These are phyloP conservation scores for Rubroboletus pulcherrimus DNA, from an alignment of 768 basidiomycete genomes.

Conservation along the genomic window DNA sequence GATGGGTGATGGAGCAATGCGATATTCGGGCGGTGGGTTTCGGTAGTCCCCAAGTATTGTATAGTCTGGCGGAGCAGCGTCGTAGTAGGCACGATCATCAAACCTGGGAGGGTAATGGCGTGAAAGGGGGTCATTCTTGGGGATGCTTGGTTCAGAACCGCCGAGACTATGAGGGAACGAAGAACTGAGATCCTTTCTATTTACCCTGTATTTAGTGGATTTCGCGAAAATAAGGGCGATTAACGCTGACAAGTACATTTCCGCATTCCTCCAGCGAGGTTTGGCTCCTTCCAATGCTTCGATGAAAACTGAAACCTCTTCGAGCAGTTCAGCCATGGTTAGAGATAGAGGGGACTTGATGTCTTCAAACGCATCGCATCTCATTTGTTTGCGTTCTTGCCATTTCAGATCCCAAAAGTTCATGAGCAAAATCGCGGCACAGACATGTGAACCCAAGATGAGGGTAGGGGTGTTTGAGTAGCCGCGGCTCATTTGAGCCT, in stretches of 20 bases:
- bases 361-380: slow-evolving; percentile 22
- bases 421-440: slow-evolving; percentile 51
- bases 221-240: slow-evolving; percentile 1
- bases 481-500: slow-evolving; percentile 45
- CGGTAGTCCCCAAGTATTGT: slow-evolving; percentile 10
- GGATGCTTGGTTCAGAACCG: slow-evolving; percentile 18
- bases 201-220: slow-evolving; percentile 32
- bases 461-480: slow-evolving; percentile 42
- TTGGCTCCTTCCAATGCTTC: slow-evolving; percentile 25
- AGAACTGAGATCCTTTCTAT: slow-evolving; percentile 25
- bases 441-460: slow-evolving; percentile 46
- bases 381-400: slow-evolving; percentile 37
- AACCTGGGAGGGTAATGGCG: slow-evolving; percentile 3
- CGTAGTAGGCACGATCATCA: slow-evolving; percentile 9
- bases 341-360: slow-evolving; percentile 28
- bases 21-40: slow-evolving; percentile 15
- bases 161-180: slow-evolving; percentile 28
- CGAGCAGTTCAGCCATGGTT: slow-evolving; percentile 31
- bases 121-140: slow-evolving; percentile 9
- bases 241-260: slow-evolving; percentile 35
- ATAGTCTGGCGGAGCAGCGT: slow-evolving; percentile 14
- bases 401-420: slow-evolving; percentile 56
- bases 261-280: slow-evolving; percentile 32
- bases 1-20: slow-evolving; percentile 4
- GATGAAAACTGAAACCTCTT: slow-evolving; percentile 27